Percentiles rank a stretch among this genome's conserved stretches.
phyloP scores from a whole-genome alignment of 257 asterid species.

The Solanum gracilifrons region DNA sequence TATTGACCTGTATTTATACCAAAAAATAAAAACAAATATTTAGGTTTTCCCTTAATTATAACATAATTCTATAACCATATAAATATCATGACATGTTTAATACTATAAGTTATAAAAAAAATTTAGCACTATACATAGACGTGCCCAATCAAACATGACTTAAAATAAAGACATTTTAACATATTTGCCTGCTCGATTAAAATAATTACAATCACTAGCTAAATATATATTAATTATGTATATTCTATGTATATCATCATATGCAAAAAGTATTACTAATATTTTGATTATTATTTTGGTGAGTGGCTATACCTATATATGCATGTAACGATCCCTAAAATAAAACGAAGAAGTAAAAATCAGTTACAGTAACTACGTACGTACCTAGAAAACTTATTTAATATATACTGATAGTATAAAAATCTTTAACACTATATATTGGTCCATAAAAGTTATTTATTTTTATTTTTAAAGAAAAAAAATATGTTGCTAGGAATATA shows the following conservation, averaged over 20 bases:
- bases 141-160: neutral
- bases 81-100: neutral
- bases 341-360: neutral
- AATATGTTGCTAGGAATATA: neutral
- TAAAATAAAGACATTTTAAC: neutral
- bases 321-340: neutral
- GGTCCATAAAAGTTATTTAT: neutral
- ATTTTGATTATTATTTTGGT: neutral
- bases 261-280: neutral
- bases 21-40: neutral
- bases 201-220: neutral
- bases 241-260: neutral
- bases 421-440: neutral
- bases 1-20: conserved; percentile 22
- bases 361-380: neutral
- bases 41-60: neutral
- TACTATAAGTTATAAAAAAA: no score
- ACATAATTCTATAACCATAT: neutral
- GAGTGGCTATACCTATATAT: neutral
- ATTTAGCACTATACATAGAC: neutral
- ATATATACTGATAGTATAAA: neutral
- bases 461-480: neutral
- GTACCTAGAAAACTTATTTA: neutral
- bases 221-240: neutral
- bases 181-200: neutral